These are phyloP conservation scores for Botrytis pseudocinerea DNA, from an alignment of 2,329 filamentous ascomycete genomes.

Conservation along the genomic window DNA sequence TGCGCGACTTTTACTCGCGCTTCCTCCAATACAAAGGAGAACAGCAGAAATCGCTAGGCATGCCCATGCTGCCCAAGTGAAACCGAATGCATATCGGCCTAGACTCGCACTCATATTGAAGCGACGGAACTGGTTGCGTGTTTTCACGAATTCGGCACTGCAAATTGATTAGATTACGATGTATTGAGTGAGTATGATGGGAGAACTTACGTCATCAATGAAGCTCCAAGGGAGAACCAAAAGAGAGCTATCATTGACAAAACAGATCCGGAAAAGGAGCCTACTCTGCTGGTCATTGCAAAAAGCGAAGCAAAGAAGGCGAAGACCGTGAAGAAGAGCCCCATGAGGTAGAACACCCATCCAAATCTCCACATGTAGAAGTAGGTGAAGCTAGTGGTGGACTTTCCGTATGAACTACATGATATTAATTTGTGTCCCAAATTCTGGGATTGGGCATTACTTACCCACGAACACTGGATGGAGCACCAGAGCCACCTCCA, in stretches of 20 bases:
- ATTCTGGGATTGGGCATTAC: slow-evolving; percentile 27
- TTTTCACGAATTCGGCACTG: slow-evolving; percentile 65
- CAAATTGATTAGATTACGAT: slow-evolving; percentile 14
- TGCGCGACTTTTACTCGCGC: not conserved
- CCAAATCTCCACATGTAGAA: slow-evolving; percentile 89
- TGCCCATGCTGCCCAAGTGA: slow-evolving; percentile 72
- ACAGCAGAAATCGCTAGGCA: slow-evolving; percentile 65
- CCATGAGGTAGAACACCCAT: slow-evolving; percentile 87
- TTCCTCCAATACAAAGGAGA: slow-evolving; percentile 65
- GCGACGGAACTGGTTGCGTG: slow-evolving; percentile 63
- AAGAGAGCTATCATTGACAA: slow-evolving; percentile 60
- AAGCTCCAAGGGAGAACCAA: slow-evolving; percentile 65
- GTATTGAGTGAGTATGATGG: not conserved
- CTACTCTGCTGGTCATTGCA: slow-evolving; percentile 70
- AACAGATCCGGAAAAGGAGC: slow-evolving; percentile 64
- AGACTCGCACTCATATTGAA: slow-evolving; percentile 59
- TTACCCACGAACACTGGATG: slow-evolving; percentile 54
- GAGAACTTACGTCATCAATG: slow-evolving; percentile 70
- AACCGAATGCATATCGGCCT: slow-evolving; percentile 70
- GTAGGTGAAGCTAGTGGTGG: slow-evolving; percentile 61
- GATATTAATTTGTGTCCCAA: slow-evolving; percentile 16
- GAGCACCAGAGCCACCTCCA: slow-evolving; percentile 53
- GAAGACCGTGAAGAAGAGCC: slow-evolving; percentile 72
- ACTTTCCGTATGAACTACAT: slow-evolving; percentile 52
- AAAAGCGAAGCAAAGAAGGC: slow-evolving; percentile 69